Percentiles rank a stretch among this genome's conserved stretches.
phyloP scores from a whole-genome alignment of 768 basidiomycete species.

The Macrolepiota fuliginosa region DNA sequence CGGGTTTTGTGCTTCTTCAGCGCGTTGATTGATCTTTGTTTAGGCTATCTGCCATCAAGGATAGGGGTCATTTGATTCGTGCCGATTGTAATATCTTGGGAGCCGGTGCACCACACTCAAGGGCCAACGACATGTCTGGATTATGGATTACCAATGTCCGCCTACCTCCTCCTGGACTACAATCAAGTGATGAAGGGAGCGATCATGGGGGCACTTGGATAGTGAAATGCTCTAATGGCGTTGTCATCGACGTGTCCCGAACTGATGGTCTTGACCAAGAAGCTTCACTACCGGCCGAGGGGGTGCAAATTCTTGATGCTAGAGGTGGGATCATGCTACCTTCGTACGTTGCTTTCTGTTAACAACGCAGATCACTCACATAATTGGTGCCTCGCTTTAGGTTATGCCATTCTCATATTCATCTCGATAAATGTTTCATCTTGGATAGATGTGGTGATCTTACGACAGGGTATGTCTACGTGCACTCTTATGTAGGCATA shows the following conservation, averaged over 20 bases:
- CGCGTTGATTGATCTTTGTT: neutral
- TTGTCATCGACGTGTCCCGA: conserved; percentile 16
- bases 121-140: conserved; percentile 1
- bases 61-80: neutral
- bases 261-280: neutral
- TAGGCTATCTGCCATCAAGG: neutral
- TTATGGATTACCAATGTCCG: conserved; percentile 18
- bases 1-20: neutral
- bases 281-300: conserved; percentile 1
- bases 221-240: conserved; percentile 20
- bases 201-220: conserved; percentile 17
- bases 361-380: neutral
- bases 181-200: neutral
- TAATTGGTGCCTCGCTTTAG: conserved; percentile 15
- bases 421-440: conserved; percentile 70
- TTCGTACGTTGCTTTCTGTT: conserved; percentile 23
- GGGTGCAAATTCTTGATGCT: conserved; percentile 20
- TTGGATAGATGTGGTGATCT: conserved; percentile 52
- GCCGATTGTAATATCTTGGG: neutral
- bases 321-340: conserved; percentile 33
- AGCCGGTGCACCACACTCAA: neutral
- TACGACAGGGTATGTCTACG: conserved; percentile 42
- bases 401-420: conserved; percentile 63
- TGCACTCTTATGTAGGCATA: neutral
- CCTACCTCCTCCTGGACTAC: conserved; percentile 14